Evolutionary conservation across 257 asterid species (phyloP), one percentile per base, ranked within the genome.

Genomic region (Solanum rostratum): DNA sequence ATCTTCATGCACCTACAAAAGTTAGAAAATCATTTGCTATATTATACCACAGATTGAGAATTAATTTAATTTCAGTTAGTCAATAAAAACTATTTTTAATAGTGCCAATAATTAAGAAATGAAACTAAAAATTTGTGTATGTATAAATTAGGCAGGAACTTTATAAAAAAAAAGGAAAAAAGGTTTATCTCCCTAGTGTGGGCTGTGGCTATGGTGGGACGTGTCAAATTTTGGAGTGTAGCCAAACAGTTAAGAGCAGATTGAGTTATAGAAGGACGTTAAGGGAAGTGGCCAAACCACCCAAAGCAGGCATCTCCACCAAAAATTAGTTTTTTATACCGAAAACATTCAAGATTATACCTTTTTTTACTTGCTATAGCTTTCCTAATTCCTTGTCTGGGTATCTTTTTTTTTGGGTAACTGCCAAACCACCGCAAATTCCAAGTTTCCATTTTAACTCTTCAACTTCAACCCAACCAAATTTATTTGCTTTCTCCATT

Each of bases 201-300:
- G n/a, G n/a, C n/a, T n/a, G n/a, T 50, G 63, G 82, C 63, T 50
- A 50, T 49, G 62, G 24, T 27, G 60, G 82, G 45, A 76, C 82
- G 60, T 76, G 80, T 71, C 80, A 14, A 71, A n/a, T 76, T 76
- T 76, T 76, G 62, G 82, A 27, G 43, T 50, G 9, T 76, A 49
- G 27, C 18, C 63, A 78, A 46, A 76, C 62, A 74, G 73, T 66
- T 66, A 0, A 6, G 19, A 13, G 12, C n/a, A 22, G 55, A 73
- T 73, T n/a, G 59, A 43, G 33, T n/a, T n/a, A n/a, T n/a, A n/a
- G 33, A 30, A 30, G 33, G 18, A 54, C 65, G 43, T 33, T 37
- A 46, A 10, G 84, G 57, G 46, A 84, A 78, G 55, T 52, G 81
- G 84, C 89, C 87, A 87, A 87, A 84, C 76, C 60, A 81, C 78